Conservation (phyloP, 768 basidiomycete genomes). For the Trametes sanguinea region DNA sequence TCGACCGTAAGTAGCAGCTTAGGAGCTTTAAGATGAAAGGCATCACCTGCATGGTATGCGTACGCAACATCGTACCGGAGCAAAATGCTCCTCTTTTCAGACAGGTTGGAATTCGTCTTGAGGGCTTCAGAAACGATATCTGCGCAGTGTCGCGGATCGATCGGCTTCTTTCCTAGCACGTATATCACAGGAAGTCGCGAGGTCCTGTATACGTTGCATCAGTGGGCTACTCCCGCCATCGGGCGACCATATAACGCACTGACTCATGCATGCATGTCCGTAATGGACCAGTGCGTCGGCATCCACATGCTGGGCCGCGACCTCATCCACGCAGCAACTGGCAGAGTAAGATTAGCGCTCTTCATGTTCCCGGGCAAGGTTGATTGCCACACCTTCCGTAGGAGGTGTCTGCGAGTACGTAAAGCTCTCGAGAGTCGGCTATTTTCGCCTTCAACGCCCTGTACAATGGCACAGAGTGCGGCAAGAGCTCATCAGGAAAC, state of each 20-base stretch:
- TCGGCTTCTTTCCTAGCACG: constrained; percentile 75
- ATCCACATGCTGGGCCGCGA: constrained; percentile 91
- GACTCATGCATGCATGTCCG: constrained; percentile 93
- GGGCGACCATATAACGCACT: constrained; percentile 50
- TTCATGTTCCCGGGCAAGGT: neutral
- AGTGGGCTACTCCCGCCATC: neutral
- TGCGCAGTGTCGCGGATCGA: constrained; percentile 60
- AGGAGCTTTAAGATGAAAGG: neutral
- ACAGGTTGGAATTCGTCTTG: neutral
- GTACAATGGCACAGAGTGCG: constrained; percentile 84
- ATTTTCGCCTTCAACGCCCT: constrained; percentile 57
- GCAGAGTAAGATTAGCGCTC: neutral
- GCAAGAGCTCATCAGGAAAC: constrained; percentile 92
- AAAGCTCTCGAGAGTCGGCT: constrained; percentile 58
- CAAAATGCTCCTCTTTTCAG: constrained; percentile 41
- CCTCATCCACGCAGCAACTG: constrained; percentile 96
- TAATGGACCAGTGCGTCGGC: constrained; percentile 93
- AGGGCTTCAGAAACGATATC: constrained; percentile 42
- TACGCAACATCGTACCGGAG: constrained; percentile 81
- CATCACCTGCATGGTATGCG: constrained; percentile 63
- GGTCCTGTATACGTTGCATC: constrained; percentile 51
- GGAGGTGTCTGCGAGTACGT: constrained; percentile 95
- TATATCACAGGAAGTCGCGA: constrained; percentile 89
- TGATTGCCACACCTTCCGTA: constrained; percentile 78
- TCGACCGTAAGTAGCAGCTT: neutral